Evolutionary conservation across 306 rosid species (phyloP), one percentile per base, ranked within the genome.

Genomic region (Leucaena leucocephala): DNA sequence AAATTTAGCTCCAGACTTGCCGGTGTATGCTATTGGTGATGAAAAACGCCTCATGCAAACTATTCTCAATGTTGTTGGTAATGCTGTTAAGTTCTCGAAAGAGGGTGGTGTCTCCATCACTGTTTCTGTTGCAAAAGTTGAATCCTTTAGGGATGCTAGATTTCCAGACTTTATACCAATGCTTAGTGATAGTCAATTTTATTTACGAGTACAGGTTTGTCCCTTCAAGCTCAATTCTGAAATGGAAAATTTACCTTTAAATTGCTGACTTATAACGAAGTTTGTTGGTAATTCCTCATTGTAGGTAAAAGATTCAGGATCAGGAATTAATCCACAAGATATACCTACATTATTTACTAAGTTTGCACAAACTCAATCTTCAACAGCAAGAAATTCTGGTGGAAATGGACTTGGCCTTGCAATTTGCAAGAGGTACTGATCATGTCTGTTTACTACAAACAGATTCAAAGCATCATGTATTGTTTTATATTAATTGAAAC

Each of bases 391-490:
- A 87, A 90, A 87, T 81, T 81, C 91, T 72, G 79, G 85, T 76
- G 96, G 97, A 80, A 87, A 90, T 68, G 98, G 98, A 58, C 96
- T 96, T 66, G 99, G 98, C 68, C 97, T 96, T 72, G 98, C 98
- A 54, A 90, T 96, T 82, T 90, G 93, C 80, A 93, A 85, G 82
- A 93, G 99, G 99, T 96, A 88, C 6, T 59, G 16, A 52, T 66
- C 71, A 76, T 82, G 17, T 76, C 42, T 58, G 52, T 76, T 78
- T 55, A 76, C 43, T 65, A 14, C 40, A 42, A 43, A 78, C 39
- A 62, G 76, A 59, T 76, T 46, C 35, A 42, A 66, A 69, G 81
- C 64, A 42, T 64, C 38, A 42, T 80, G 39, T 45, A 49, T 57
- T 75, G 19, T 49, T 57, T 69, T 6, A 76, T 45, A 52, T 35